A percentile compares a stretch with the other conserved stretches of the same genome.
These are phyloP conservation scores for Colletotrichum tamarilloi DNA, from an alignment of 2,329 filamentous ascomycete species.

Conservation along the genomic window DNA sequence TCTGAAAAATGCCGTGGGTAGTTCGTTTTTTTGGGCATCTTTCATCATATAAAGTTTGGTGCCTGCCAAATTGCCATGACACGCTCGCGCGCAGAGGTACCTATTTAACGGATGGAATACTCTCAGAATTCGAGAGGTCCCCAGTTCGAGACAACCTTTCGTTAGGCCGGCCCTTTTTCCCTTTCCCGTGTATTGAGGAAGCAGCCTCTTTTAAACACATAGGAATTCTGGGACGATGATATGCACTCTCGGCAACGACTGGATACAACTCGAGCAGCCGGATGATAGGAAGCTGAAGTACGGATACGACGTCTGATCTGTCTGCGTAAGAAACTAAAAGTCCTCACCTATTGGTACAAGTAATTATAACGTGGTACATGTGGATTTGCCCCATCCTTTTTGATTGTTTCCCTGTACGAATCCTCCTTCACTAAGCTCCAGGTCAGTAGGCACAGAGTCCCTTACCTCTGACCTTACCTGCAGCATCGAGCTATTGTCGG, in stretches of 20 bases:
- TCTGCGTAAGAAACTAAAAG: conserved; percentile 14
- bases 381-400: conserved; percentile 12
- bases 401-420: background rate
- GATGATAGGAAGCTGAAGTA: conserved; percentile 15
- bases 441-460: conserved; percentile 52
- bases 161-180: background rate
- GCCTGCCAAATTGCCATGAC: background rate
- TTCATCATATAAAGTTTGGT: background rate
- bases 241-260: background rate
- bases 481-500: conserved; percentile 40
- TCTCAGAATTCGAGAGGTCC: background rate
- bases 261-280: background rate
- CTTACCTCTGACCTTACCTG: conserved; percentile 70
- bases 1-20: too few species aligned
- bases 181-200: background rate
- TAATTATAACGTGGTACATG: conserved; percentile 34
- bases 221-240: background rate
- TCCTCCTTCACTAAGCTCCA: conserved; percentile 37
- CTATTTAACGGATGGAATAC: background rate
- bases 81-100: background rate
- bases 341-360: conserved; percentile 36
- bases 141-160: background rate
- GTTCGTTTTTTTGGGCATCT: too few species aligned
- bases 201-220: background rate
- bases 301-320: background rate